Evolutionary conservation across 495 filamentous ascomycete species (phyloP).

Genomic region (Tetracladium setigerum): DNA sequence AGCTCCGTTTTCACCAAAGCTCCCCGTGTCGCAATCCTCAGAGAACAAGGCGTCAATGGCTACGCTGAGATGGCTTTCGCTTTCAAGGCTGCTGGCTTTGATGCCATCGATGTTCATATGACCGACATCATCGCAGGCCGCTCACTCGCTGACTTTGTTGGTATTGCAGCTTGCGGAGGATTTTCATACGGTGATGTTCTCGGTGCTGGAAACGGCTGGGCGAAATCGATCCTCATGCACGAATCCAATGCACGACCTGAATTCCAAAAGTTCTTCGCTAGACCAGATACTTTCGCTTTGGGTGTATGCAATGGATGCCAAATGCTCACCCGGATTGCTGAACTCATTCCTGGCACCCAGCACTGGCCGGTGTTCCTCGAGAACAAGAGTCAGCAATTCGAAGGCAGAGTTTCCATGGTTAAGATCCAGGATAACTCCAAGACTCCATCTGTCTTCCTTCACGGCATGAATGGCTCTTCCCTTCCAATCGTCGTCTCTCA

Average conservation of each 20-base stretch:
- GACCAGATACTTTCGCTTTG: conserved; percentile 83
- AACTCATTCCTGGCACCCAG: conserved; percentile 76
- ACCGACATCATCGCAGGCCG: conserved; percentile 77
- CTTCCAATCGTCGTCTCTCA: conserved; percentile 88
- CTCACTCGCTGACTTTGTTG: conserved; percentile 73
- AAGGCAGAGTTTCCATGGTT: conserved; percentile 85
- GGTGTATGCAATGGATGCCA: conserved; percentile 98
- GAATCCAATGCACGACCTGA: conserved; percentile 58
- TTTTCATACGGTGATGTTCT: conserved; percentile 97
- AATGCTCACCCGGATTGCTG: conserved; percentile 78
- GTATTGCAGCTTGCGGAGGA: conserved; percentile 89
- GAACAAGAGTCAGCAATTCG: conserved; percentile 86
- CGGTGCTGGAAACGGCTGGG: conserved; percentile 92
- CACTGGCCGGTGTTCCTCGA: conserved; percentile 84
- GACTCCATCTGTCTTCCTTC: conserved; percentile 74
- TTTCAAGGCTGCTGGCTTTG: conserved; percentile 51
- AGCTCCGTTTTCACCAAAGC: conserved; percentile 59
- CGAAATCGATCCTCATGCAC: conserved; percentile 86
- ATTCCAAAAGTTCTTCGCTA: conserved; percentile 80
- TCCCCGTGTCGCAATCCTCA: conserved; percentile 86
- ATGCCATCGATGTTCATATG: conserved; percentile 38
- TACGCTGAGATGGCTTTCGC: conserved; percentile 97
- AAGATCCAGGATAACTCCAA: conserved; percentile 53
- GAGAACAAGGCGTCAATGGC: conserved; percentile 93
- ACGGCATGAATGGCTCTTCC: conserved; percentile 79